These are phyloP conservation scores for Backusella australiensis DNA, from an alignment of 192 early-diverging fungal species.

Conservation along the genomic window DNA sequence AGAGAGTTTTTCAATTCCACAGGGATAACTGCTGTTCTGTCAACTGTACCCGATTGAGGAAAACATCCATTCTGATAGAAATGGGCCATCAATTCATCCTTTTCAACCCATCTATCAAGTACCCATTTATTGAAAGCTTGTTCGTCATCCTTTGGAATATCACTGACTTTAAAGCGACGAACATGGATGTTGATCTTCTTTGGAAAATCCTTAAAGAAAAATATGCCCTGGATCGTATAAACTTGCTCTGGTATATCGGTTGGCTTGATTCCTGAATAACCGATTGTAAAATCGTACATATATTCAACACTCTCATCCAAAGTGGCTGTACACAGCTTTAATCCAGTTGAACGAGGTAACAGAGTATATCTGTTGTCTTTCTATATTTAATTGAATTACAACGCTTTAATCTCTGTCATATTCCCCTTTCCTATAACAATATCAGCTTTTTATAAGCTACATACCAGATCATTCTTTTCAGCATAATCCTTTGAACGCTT, in stretches of 20 bases:
- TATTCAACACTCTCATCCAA: constrained; percentile 68
- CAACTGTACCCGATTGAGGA: constrained; percentile 24
- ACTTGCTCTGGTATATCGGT: constrained; percentile 74
- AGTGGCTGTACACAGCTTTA: constrained; percentile 66
- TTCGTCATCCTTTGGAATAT: constrained; percentile 69
- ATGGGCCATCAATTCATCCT: constrained; percentile 75
- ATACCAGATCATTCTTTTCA: constrained; percentile 43
- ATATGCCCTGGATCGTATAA: constrained; percentile 76
- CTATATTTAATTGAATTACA: constrained; percentile 26
- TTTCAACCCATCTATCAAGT: constrained; percentile 72
- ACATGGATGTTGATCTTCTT: constrained; percentile 82
- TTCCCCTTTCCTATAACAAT: neutral
- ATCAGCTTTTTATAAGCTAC: neutral
- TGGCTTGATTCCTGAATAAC: constrained; percentile 72
- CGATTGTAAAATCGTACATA: constrained; percentile 89
- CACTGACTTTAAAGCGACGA: constrained; percentile 57
- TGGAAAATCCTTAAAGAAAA: constrained; percentile 70
- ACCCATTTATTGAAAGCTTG: constrained; percentile 73
- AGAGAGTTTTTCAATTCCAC: constrained; percentile 66
- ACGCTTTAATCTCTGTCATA: neutral
- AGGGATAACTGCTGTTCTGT: constrained; percentile 46
- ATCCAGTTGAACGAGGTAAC: constrained; percentile 83
- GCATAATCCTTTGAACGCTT: constrained; percentile 69
- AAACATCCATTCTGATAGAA: constrained; percentile 80
- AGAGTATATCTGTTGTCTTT: constrained; percentile 65